Evolutionary conservation across 192 early-diverging fungal genomes (phyloP).

Genomic region (Lobosporangium transversale): DNA sequence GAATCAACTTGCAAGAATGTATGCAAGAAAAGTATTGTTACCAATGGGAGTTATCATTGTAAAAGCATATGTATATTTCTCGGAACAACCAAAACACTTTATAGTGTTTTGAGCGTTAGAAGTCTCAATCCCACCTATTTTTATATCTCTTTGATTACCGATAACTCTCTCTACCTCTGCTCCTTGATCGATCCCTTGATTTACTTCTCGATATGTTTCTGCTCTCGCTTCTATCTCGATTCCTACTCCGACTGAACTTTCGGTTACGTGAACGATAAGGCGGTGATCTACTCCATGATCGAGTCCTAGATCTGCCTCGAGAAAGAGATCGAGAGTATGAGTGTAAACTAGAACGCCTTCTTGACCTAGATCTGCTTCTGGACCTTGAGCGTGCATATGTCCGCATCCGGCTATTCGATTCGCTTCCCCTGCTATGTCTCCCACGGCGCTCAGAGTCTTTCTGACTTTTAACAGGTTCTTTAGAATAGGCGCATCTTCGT

Average conservation of each 20-base stretch:
- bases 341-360: background rate
- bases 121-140: too few species aligned
- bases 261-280: background rate
- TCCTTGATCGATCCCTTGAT: slow-evolving; percentile 1
- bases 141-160: too few species aligned
- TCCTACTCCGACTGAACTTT: slow-evolving; percentile 5
- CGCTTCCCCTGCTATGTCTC: background rate
- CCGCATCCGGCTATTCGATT: slow-evolving; percentile 3
- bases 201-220: background rate
- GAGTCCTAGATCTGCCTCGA: slow-evolving; percentile 4
- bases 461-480: background rate
- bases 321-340: slow-evolving; percentile 9
- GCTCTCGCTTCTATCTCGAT: slow-evolving; percentile 1
- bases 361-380: slow-evolving; percentile 4
- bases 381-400: slow-evolving; percentile 18
- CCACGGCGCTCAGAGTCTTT: too few species aligned
- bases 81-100: too few species aligned
- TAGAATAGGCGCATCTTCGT: slow-evolving; percentile 12
- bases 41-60: too few species aligned
- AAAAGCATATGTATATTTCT: too few species aligned
- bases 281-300: slow-evolving; percentile 9
- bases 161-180: too few species aligned
- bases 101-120: too few species aligned
- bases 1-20: too few species aligned
- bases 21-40: too few species aligned